Conservation (phyloP, 1,284 basidiomycete species). For the Stygiomarasmius scandens region DNA sequence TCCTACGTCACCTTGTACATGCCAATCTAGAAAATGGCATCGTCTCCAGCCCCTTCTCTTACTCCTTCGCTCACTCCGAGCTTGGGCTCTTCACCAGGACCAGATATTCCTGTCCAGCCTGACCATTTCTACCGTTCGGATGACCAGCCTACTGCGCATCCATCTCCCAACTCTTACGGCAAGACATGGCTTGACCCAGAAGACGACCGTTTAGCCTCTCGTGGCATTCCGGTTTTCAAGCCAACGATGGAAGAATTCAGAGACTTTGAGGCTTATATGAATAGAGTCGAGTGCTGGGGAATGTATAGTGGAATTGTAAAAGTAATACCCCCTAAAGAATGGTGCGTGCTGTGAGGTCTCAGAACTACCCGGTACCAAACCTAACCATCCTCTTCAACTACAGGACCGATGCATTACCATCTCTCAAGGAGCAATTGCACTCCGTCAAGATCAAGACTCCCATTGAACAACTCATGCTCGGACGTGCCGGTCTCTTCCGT, state of each 20-base stretch:
- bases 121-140: constrained; percentile 72
- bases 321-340: constrained; percentile 91
- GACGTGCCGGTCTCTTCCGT: constrained; percentile 84
- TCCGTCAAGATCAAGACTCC: constrained; percentile 80
- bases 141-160: not conserved
- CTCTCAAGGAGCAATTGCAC: constrained; percentile 68
- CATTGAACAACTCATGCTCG: constrained; percentile 91
- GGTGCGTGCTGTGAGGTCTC: constrained; percentile 53
- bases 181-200: constrained; percentile 72
- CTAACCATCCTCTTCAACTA: constrained; percentile 8
- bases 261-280: constrained; percentile 90
- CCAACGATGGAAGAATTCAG: constrained; percentile 87
- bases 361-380: not conserved
- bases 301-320: constrained; percentile 89
- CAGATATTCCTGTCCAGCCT: constrained; percentile 62
- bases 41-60: constrained; percentile 12
- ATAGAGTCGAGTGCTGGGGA: constrained; percentile 85
- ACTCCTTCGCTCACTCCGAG: constrained; percentile 56
- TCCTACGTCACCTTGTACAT: not conserved
- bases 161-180: constrained; percentile 41
- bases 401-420: constrained; percentile 75
- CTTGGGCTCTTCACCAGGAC: constrained; percentile 51
- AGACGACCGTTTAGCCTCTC: constrained; percentile 82
- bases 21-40: constrained; percentile 7
- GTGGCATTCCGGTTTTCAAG: constrained; percentile 93